These are phyloP conservation scores for Umbelopsis vinacea DNA, from an alignment of 192 early-diverging fungal genomes.

Conservation along the genomic window DNA sequence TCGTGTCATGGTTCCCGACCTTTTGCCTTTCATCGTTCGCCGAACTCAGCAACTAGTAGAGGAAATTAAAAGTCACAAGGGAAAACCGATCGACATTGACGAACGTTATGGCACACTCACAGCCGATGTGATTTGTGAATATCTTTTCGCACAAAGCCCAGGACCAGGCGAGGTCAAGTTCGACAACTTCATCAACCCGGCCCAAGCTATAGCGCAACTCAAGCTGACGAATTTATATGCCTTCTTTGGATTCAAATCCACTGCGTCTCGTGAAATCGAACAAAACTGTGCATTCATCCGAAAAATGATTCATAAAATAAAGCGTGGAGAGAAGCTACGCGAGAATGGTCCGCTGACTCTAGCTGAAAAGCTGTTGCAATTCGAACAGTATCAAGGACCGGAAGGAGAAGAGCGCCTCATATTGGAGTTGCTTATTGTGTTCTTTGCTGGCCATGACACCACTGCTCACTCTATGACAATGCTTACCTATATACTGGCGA, in stretches of 20 bases:
- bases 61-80: neutral
- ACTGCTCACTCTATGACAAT: conserved; percentile 40
- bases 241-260: neutral
- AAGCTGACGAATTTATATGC: neutral
- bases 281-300: neutral
- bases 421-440: conserved; percentile 43
- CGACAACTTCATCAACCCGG: neutral
- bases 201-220: neutral
- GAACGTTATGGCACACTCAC: neutral
- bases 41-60: neutral
- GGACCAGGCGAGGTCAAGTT: neutral
- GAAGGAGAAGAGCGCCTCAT: conserved; percentile 25
- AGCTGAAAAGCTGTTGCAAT: conserved; percentile 2
- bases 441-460: conserved; percentile 55
- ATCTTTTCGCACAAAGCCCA: conserved; percentile 19
- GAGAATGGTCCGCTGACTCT: neutral
- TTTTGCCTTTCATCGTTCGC: conserved; percentile 10
- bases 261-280: neutral
- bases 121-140: conserved; percentile 26
- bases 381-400: neutral
- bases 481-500: conserved; percentile 32
- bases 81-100: conserved; percentile 7
- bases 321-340: neutral
- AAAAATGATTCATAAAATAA: neutral
- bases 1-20: conserved; percentile 2